Conservation (phyloP, 139 green algal species). For the Deuterostichococcus epilithicus region DNA sequence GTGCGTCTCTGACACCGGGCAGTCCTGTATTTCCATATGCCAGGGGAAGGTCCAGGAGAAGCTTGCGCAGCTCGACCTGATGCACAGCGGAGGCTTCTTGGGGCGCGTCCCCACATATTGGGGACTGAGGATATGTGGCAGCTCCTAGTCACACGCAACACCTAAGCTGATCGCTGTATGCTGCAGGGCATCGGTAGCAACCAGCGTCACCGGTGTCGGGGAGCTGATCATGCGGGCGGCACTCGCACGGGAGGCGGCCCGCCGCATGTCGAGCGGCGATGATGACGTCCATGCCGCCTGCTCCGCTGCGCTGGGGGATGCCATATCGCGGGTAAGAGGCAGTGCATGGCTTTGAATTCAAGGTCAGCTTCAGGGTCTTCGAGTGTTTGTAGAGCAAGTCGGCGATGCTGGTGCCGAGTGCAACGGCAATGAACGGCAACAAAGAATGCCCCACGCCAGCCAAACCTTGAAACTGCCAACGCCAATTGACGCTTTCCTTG, state of each 20-base stretch:
- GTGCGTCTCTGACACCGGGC: neutral
- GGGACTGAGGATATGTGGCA: neutral
- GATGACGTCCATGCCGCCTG: neutral
- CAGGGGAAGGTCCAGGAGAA: neutral
- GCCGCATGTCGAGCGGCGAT: neutral
- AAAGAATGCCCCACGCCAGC: too few species aligned
- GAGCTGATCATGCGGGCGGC: slow-evolving; percentile 60
- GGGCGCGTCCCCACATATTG: neutral
- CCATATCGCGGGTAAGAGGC: neutral
- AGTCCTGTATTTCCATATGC: neutral
- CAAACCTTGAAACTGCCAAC: slow-evolving; percentile 2
- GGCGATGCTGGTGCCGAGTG: too few species aligned
- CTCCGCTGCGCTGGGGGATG: neutral
- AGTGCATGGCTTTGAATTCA: neutral
- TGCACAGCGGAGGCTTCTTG: neutral
- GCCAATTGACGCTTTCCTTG: neutral
- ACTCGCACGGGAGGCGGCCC: slow-evolving; percentile 43
- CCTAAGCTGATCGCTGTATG: neutral
- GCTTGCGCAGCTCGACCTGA: neutral
- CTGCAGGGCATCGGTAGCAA: slow-evolving; percentile 35
- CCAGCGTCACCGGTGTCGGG: slow-evolving; percentile 67
- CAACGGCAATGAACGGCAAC: too few species aligned
- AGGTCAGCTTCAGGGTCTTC: neutral
- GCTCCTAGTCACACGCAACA: neutral
- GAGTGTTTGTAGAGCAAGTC: neutral